Base-by-base conservation (phyloP, 2,329 filamentous ascomycete species). In the Fonsecaea pedrosoi region DNA sequence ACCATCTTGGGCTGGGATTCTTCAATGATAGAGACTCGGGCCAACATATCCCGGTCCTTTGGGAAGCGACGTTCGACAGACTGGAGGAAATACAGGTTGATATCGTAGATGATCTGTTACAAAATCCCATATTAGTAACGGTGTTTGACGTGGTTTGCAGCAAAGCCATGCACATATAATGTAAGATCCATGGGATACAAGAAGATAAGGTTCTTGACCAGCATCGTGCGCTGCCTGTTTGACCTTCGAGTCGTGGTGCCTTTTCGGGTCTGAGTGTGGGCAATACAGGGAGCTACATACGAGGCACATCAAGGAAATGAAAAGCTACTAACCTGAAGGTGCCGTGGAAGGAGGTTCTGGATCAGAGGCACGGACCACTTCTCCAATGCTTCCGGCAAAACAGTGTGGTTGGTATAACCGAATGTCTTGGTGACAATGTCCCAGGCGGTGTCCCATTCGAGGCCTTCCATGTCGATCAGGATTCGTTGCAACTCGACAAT, bases 321-420 rank as follows among this genome's bases (percentile, higher is more conserved):
- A 42, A 54, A 53, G 42, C 21, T 32, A 55, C 54, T 55, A 32
- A 70, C 64, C 78, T 97, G 92, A 60, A 99, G 84, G 78, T 99
- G 95, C 64, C 95, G 90, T 21, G 95, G 95, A 15, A 99, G 88
- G 30, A 99, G 87, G 75, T 97, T 91, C 81, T 98, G 94, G 75
- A 99, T 82, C 66, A 99, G 82, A 54, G 92, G 91, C 40, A 99
- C 94, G 1, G 94, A 94, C 95, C 95, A 99, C 82, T 98, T 99
- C 86, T 99, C 95, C 55, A 98, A 83, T 32, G 95, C 95, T 80
- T 99, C 95, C 0, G 95, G 94, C 59, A 99, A 88, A 62, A 99
- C 95, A 0, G 95, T 99, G 81, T 99, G 95, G 81, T 99, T 99
- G 71, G 95, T 98, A 83, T 99, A 99, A 71, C 94, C 92, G 76